Evolutionary conservation across 192 early-diverging fungal species (phyloP).

Genomic region (Kappamyces sp.): DNA sequence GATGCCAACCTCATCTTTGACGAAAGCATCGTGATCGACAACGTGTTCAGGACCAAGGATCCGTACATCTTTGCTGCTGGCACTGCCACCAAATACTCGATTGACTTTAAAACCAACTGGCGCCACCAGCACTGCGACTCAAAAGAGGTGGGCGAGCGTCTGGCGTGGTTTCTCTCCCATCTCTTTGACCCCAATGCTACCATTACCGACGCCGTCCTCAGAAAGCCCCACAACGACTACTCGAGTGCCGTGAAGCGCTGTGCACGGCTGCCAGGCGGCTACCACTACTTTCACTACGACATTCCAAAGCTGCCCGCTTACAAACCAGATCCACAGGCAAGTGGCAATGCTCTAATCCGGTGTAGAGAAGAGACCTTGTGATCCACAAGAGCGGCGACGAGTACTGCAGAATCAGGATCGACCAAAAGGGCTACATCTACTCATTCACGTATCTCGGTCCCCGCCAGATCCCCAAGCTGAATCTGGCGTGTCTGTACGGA

Average conservation of each 20-base stretch:
- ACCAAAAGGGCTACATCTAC: constrained; percentile 37
- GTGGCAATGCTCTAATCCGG: constrained; percentile 7
- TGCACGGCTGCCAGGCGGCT: constrained; percentile 33
- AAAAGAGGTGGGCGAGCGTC: constrained; percentile 35
- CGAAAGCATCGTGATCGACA: constrained; percentile 45
- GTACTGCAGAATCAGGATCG: constrained; percentile 47
- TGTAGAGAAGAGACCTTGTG: constrained; percentile 43
- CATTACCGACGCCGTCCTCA: constrained; percentile 4
- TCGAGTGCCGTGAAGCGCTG: constrained; percentile 26
- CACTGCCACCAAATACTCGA: constrained; percentile 46
- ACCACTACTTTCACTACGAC: constrained; percentile 47
- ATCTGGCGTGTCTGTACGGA: constrained; percentile 38
- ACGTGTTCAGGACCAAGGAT: constrained; percentile 47
- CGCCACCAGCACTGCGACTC: constrained; percentile 36
- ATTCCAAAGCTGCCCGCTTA: constrained; percentile 29
- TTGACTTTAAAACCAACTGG: constrained; percentile 45
- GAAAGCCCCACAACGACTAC: background rate
- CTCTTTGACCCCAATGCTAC: constrained; percentile 35
- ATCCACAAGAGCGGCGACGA: constrained; percentile 24
- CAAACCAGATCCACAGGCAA: constrained; percentile 3
- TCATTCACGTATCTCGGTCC: constrained; percentile 42
- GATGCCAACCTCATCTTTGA: constrained; percentile 51
- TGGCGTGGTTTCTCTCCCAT: constrained; percentile 36
- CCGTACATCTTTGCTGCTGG: constrained; percentile 48
- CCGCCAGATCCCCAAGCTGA: constrained; percentile 32